Conservation (phyloP, 805 yeast species). For the Cyberlindnera bimundalis region DNA sequence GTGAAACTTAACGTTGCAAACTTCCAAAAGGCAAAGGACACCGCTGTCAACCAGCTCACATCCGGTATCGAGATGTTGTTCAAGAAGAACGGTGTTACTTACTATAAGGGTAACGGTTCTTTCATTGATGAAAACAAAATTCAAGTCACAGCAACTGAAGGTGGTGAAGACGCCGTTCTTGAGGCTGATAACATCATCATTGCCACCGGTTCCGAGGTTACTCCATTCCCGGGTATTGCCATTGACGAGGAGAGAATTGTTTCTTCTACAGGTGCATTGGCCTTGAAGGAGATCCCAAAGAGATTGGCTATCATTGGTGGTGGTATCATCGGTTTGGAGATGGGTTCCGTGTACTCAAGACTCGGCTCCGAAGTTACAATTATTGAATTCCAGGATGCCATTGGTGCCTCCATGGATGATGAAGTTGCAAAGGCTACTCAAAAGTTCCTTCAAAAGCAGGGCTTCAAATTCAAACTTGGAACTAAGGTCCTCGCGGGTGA, state of each 20-base stretch:
- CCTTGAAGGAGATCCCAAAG: conserved; percentile 88
- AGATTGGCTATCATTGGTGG: conserved; percentile 93
- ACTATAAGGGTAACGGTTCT: conserved; percentile 90
- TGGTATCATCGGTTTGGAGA: conserved; percentile 98
- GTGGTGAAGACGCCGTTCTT: conserved; percentile 67
- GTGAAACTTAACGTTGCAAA: conserved; percentile 71
- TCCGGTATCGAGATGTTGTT: conserved; percentile 92
- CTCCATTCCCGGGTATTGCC: conserved; percentile 97
- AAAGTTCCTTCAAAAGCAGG: conserved; percentile 91
- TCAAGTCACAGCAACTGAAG: conserved; percentile 83
- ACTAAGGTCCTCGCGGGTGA: conserved; percentile 88
- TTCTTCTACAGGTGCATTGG: conserved; percentile 87
- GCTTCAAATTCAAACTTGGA: conserved; percentile 86
- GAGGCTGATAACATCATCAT: conserved; percentile 86
- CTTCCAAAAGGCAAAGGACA: conserved; percentile 90
- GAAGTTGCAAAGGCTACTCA: conserved; percentile 91
- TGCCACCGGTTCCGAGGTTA: conserved; percentile 98
- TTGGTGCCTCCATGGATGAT: conserved; percentile 98
- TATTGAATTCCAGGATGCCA: conserved; percentile 81
- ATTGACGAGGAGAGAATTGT: conserved; percentile 97
- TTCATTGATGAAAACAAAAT: conserved; percentile 78
- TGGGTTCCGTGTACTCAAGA: conserved; percentile 97
- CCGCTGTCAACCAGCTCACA: conserved; percentile 84
- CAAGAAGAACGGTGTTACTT: conserved; percentile 92
- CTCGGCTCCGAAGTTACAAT: conserved; percentile 95